Conservation (phyloP, 2,329 filamentous ascomycete genomes). For the Neofusicoccum sp. region DNA sequence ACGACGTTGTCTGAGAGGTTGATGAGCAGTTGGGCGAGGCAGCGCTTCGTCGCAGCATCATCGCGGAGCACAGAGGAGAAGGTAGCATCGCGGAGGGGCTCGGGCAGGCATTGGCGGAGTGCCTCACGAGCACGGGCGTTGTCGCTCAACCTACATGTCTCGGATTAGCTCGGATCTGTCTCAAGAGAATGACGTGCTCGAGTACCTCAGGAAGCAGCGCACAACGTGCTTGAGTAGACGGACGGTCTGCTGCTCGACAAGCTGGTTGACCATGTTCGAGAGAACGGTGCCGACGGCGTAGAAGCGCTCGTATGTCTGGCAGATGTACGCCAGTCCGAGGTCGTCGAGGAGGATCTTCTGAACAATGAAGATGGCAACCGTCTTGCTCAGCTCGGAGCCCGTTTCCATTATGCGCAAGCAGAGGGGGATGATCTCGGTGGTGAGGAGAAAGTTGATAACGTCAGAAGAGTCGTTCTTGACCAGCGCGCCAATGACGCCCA, state of each 20-base stretch:
- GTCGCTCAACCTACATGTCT: conserved; percentile 73
- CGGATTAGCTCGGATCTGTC: background rate
- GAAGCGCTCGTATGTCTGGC: conserved; percentile 97
- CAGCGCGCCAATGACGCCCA: conserved; percentile 93
- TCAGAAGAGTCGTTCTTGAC: conserved; percentile 99
- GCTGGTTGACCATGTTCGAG: conserved; percentile 97
- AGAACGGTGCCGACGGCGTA: conserved; percentile 97
- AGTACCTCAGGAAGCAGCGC: conserved; percentile 89
- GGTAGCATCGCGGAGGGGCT: conserved; percentile 97
- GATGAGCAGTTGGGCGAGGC: conserved; percentile 93
- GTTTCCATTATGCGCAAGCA: conserved; percentile 99
- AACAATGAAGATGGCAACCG: conserved; percentile 98
- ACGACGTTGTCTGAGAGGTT: conserved; percentile 90
- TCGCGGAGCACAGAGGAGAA: conserved; percentile 96
- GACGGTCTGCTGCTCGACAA: conserved; percentile 97
- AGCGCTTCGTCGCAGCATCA: conserved; percentile 96
- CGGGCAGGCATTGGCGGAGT: conserved; percentile 90
- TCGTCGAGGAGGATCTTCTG: conserved; percentile 98
- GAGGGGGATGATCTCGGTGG: conserved; percentile 96
- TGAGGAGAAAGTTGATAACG: conserved; percentile 98
- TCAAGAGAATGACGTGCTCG: conserved; percentile 23
- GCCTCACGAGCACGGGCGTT: conserved; percentile 95
- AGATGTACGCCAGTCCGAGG: conserved; percentile 96
- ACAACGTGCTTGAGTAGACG: conserved; percentile 96
- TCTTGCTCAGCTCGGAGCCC: conserved; percentile 96